Conservation (phyloP, 768 basidiomycete genomes). For the Lyophyllum semitale region DNA sequence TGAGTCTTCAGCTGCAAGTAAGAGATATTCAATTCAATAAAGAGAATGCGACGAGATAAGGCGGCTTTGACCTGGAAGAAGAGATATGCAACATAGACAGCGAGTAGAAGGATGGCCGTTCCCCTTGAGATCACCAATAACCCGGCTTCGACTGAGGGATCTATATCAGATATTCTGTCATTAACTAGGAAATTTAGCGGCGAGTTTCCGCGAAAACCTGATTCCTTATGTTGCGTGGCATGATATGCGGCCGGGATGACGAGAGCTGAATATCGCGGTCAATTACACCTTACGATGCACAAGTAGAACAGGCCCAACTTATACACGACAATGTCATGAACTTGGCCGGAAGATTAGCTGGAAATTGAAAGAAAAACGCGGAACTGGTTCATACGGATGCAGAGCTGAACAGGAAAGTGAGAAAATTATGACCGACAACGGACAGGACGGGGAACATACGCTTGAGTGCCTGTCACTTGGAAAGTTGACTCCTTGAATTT, state of each 20-base stretch:
- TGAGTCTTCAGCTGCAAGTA: slow-evolving; percentile 68
- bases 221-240: slow-evolving; percentile 34
- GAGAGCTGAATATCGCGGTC: slow-evolving; percentile 47
- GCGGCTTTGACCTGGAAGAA: slow-evolving; percentile 65
- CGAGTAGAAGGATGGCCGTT: slow-evolving; percentile 73
- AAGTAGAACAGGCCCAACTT: slow-evolving; percentile 47
- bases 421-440: neutral
- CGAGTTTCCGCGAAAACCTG: slow-evolving; percentile 10
- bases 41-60: neutral
- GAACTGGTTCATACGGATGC: slow-evolving; percentile 40
- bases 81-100: slow-evolving; percentile 74
- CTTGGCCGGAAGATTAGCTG: slow-evolving; percentile 30
- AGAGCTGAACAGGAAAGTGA: slow-evolving; percentile 33
- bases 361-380: neutral
- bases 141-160: slow-evolving; percentile 39
- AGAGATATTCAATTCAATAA: slow-evolving; percentile 3
- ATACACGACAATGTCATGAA: slow-evolving; percentile 87
- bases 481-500: slow-evolving; percentile 70
- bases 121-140: slow-evolving; percentile 78
- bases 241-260: slow-evolving; percentile 91
- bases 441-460: slow-evolving; percentile 47
- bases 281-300: slow-evolving; percentile 1
- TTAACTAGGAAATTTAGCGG: neutral
- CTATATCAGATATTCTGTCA: slow-evolving; percentile 15
- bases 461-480: slow-evolving; percentile 84